Conservation (phyloP, 169 alveolate genomes). For the Plasmodium berghei region DNA sequence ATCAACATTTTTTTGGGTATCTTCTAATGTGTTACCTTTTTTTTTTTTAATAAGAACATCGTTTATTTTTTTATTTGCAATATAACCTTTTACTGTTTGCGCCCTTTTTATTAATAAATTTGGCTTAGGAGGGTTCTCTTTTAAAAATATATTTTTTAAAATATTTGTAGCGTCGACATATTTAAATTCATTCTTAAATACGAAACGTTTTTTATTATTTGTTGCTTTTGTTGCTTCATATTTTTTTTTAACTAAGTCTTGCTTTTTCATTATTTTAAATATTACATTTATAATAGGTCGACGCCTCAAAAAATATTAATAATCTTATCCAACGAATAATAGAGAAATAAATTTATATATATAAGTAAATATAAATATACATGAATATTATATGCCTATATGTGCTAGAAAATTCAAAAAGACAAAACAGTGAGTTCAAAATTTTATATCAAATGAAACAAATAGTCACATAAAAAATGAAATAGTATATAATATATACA, state of each 20-base stretch:
- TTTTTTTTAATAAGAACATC: conserved; percentile 35
- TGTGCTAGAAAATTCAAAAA: too few species aligned
- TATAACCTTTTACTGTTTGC: conserved; percentile 19
- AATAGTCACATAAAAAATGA: too few species aligned
- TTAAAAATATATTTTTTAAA: conserved; percentile 64
- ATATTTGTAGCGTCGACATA: conserved; percentile 70
- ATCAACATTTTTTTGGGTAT: conserved; percentile 7
- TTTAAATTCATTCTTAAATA: conserved; percentile 64
- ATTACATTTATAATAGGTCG: background rate
- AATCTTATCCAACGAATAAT: too few species aligned
- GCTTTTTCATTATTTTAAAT: conserved; percentile 31
- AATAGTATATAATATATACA: too few species aligned
- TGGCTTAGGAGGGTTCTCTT: conserved; percentile 27
- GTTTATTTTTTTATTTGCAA: conserved; percentile 32
- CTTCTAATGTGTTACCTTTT: background rate
- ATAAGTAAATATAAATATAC: background rate
- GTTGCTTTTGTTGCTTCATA: conserved; percentile 27
- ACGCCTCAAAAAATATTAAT: too few species aligned
- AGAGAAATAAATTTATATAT: background rate
- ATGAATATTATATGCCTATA: conserved; percentile 1
- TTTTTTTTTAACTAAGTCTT: conserved; percentile 33
- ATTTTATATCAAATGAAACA: too few species aligned
- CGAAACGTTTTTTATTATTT: conserved; percentile 25
- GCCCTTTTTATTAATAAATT: conserved; percentile 25
- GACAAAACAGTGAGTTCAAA: too few species aligned